These are phyloP conservation scores for Sporisorium exsertum DNA, from an alignment of 1,284 basidiomycete species.

Conservation along the genomic window DNA sequence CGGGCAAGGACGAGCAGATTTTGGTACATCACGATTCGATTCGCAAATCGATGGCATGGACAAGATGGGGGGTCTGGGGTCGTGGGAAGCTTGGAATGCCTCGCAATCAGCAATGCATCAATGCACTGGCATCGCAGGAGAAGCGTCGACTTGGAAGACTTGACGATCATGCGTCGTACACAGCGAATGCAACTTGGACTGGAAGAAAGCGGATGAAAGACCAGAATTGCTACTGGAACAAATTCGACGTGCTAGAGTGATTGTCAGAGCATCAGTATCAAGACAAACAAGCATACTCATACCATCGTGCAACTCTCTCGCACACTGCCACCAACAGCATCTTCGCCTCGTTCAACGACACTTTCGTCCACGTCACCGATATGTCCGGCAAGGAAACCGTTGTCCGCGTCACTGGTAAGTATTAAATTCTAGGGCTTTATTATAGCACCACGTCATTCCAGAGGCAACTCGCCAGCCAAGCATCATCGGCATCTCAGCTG, in stretches of 20 bases:
- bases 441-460: slow-evolving; percentile 6
- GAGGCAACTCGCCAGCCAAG: too few relatives aligned
- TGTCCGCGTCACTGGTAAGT: slow-evolving; percentile 92
- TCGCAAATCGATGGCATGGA: too few relatives aligned
- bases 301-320: background rate
- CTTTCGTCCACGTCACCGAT: slow-evolving; percentile 99
- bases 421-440: background rate
- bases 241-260: slow-evolving; percentile 19
- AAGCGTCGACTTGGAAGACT: background rate
- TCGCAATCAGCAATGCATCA: background rate
- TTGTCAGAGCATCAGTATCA: background rate
- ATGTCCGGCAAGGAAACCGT: slow-evolving; percentile 98
- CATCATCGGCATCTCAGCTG: background rate
- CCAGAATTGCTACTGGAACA: background rate
- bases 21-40: too few relatives aligned
- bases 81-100: too few relatives aligned
- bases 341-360: slow-evolving; percentile 87
- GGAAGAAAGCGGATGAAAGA: background rate
- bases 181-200: too few relatives aligned
- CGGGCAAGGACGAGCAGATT: background rate
- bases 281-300: slow-evolving; percentile 23
- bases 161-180: background rate
- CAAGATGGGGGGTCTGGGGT: too few relatives aligned
- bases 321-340: slow-evolving; percentile 48
- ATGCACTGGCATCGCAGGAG: background rate